phyloP scores from a whole-genome alignment of 495 filamentous ascomycete genomes.

The Aspergillus leporis region DNA sequence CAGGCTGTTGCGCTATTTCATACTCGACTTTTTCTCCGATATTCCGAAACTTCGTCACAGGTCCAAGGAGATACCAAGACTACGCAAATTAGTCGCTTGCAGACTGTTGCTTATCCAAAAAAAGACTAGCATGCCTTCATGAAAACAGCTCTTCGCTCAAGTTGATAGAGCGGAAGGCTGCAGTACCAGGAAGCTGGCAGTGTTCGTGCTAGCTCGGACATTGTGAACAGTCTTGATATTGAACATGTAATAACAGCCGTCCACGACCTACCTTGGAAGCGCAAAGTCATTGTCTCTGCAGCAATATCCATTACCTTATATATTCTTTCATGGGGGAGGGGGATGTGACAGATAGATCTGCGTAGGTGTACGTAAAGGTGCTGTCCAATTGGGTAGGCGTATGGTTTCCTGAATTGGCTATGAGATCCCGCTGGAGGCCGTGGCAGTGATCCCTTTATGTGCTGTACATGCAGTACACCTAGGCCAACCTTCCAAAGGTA shows the following conservation, averaged over 20 bases:
- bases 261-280: neutral
- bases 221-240: conserved; percentile 18
- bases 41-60: conserved; percentile 53
- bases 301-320: neutral
- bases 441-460: conserved; percentile 1
- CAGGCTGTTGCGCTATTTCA: conserved; percentile 54
- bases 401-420: conserved; percentile 43
- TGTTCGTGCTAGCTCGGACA: conserved; percentile 42
- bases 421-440: conserved; percentile 28
- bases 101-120: neutral
- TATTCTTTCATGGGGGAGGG: conserved; percentile 7
- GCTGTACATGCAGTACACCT: neutral
- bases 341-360: conserved; percentile 10
- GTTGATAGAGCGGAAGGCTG: conserved; percentile 44
- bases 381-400: conserved; percentile 26
- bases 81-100: conserved; percentile 24
- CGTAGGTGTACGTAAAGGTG: neutral
- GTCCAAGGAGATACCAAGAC: conserved; percentile 66
- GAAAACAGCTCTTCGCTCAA: conserved; percentile 58
- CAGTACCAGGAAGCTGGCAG: conserved; percentile 49
- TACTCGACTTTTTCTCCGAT: conserved; percentile 49
- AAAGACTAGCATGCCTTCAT: conserved; percentile 37
- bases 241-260: neutral
- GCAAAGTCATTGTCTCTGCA: neutral
- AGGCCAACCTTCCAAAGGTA: no score